Evolutionary conservation across 176 grass and related monocot species (phyloP), one percentile per base, ranked within the genome.

Genomic region (Pontederia crassipes): DNA sequence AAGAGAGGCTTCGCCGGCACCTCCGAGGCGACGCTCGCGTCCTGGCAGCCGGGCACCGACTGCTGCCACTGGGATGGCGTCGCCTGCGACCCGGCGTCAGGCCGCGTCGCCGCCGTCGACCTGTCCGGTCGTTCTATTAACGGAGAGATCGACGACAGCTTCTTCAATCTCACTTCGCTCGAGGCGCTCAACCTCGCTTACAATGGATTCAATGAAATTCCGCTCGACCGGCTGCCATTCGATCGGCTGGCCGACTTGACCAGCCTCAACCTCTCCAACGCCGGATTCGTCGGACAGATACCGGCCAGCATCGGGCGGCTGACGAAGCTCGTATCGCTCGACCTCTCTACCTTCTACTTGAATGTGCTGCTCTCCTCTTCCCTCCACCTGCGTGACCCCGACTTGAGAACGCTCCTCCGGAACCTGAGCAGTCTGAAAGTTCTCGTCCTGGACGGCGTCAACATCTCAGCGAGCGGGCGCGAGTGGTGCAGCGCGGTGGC

Each of bases 61-160:
- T 86, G 83, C 66, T 86, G 78, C 69, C 28, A 2, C 1, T 86
- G 83, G 83, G 64, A 78, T 9, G 65, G 83, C 13, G 48, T 86
- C 4, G 62, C 11, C 14, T 89, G 86, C 46, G 48, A 74, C 46
- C 16, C 4, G 0, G 53, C 3, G 0, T 47, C 63, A 2, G 77
- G 77, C 35, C 74, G n/a, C 5, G 77, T 84, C 10, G 78, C 53
- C 8, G 32, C 57, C 49, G 78, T 89, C 13, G 71, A 84, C 28
- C 62, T 89, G 1, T 70, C 56, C 29, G 69, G 40, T 0, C 40
- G 57, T 4, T 9, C 3, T 4, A 49, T 84, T 35, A 52, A 59
- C 11, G 82, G 77, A 17, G 14, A 4, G 8, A 9, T 84, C 4
- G 53, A 74, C 27, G 27, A 14, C 0, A 54, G 62, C 1, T 58